Percentiles rank a stretch among this genome's conserved stretches.
These are phyloP conservation scores for Tylopilus sp. DNA, from an alignment of 768 basidiomycete genomes.

Conservation along the genomic window DNA sequence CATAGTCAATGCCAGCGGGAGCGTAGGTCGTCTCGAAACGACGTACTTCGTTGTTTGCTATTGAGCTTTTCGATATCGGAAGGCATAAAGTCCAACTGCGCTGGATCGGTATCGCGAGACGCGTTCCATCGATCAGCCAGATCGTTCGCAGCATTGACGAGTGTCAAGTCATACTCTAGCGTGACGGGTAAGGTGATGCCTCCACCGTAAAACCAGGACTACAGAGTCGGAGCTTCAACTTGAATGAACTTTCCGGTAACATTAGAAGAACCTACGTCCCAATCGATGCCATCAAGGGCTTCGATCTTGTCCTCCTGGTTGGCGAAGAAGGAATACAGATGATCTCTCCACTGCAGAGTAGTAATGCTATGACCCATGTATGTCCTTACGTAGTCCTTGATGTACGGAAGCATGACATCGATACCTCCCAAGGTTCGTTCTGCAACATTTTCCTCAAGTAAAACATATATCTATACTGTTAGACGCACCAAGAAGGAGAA, in stretches of 20 bases:
- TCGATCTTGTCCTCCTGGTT: constrained; percentile 42
- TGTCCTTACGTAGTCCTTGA: constrained; percentile 53
- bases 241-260: neutral
- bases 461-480: neutral
- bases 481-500: constrained; percentile 69
- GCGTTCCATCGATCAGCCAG: constrained; percentile 53
- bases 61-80: constrained; percentile 48
- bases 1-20: too few relatives aligned
- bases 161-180: constrained; percentile 50
- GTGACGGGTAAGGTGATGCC: constrained; percentile 47
- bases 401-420: too few relatives aligned
- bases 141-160: constrained; percentile 48
- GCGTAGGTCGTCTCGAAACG: too few relatives aligned
- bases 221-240: neutral
- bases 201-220: constrained; percentile 59
- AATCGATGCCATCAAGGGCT: constrained; percentile 48
- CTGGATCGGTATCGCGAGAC: constrained; percentile 36
- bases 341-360: constrained; percentile 54
- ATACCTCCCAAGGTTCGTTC: constrained; percentile 55
- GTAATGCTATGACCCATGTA: constrained; percentile 56
- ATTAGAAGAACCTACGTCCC: constrained; percentile 42
- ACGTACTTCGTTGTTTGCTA: too few relatives aligned
- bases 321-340: constrained; percentile 51
- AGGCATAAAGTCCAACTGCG: constrained; percentile 39
- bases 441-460: constrained; percentile 10